Evolutionary conservation across 352 stramenopile species (phyloP), one percentile per base, ranked within the genome.

Genomic region (Phytophthora ramorum): DNA sequence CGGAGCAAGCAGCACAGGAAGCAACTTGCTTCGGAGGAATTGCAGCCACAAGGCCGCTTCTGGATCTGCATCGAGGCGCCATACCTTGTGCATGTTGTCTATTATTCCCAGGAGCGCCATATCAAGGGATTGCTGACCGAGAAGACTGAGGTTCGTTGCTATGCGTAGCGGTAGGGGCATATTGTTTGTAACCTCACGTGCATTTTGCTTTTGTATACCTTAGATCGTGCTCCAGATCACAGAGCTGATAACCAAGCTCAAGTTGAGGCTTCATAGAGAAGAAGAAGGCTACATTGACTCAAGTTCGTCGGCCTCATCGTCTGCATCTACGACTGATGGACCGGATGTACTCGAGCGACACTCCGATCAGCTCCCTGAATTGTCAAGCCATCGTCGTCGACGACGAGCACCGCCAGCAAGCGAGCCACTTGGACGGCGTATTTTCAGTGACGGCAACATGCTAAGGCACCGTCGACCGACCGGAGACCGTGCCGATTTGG

Each of bases 41-140:
- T 63, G 7, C 61, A 65, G 19, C 63, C 59, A 2, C 62, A 74
- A 26, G 67, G 70, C 0, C 73, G 79, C 6, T 94, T 90, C 53
- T 92, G 84, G 84, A 91, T 94, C 60, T 88, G 69, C 37, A 77
- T 94, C 28, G 70, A 85, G 38, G 78, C 81, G 3, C 75, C 86
- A 7, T 92, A 89, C 43, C 67, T 88, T 9, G 65, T 94, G n/a
- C 72, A 92, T 47, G 68, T 92, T 26, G 81, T 91, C 7, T 94
- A 92, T 53, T 90, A 90, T 70, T 89, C 81, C 14, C 83, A 90
- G 24, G 70, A 91, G 61, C 78, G 80, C 4, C 79, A 90, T 34
- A 76, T 90, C 26, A 92, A 85, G 30, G 54, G 35, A 34, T 55
- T 92, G 17, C 76, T 91, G 66, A 65, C 61, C 0, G 86, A 94